Evolutionary conservation across 139 green algal species (phyloP).

Genomic region (Chara braunii): DNA sequence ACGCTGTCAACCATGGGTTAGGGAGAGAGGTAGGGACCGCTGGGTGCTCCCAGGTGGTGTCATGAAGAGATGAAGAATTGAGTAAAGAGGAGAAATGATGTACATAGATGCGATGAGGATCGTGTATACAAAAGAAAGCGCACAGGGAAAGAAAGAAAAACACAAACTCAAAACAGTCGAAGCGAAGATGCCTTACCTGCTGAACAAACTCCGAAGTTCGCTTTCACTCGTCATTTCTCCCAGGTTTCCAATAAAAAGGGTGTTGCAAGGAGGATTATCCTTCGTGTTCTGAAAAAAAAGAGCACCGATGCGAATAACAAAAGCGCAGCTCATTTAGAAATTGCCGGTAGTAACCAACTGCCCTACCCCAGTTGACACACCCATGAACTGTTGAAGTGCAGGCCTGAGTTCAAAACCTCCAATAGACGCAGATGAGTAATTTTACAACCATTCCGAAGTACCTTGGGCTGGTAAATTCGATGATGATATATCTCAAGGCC

Average conservation of each 20-base stretch:
- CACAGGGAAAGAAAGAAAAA: neutral
- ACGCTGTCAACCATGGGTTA: neutral
- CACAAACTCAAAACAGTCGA: neutral
- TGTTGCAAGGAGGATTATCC: conserved; percentile 92
- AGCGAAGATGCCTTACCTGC: conserved; percentile 11
- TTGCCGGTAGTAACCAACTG: too few relatives aligned
- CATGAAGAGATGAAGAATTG: neutral
- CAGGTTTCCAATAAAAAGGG: conserved; percentile 87
- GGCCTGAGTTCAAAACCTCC: too few relatives aligned
- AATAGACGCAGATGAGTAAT: too few relatives aligned
- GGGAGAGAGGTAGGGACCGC: neutral
- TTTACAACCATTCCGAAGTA: too few relatives aligned
- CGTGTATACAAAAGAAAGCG: conserved; percentile 3
- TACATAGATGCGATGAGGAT: neutral
- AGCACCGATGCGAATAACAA: too few relatives aligned
- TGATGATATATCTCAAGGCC: too few relatives aligned
- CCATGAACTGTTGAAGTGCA: too few relatives aligned
- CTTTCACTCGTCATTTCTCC: conserved; percentile 50
- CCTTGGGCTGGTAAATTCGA: too few relatives aligned
- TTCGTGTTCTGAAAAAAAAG: conserved; percentile 62
- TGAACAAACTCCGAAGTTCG: conserved; percentile 66
- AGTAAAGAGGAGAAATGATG: neutral
- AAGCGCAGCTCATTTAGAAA: too few relatives aligned
- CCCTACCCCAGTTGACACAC: too few relatives aligned
- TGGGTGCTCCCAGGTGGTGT: neutral